phyloP scores from a whole-genome alignment of 2,329 filamentous ascomycete species.

The Colletotrichum sp. region DNA sequence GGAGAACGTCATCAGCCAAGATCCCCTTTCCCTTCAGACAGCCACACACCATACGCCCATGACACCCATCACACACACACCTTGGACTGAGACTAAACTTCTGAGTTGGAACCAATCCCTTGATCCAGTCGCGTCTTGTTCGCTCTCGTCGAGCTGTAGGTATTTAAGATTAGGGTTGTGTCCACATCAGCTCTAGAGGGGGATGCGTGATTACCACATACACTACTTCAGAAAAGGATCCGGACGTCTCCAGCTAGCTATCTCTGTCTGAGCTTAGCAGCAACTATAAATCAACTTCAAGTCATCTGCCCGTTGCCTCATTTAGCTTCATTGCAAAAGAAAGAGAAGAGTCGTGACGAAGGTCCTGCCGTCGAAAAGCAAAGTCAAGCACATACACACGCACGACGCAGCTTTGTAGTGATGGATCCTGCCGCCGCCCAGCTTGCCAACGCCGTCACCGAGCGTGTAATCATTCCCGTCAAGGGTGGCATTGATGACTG shows the following conservation, averaged over 20 bases:
- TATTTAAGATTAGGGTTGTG: conserved; percentile 18
- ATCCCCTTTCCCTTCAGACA: neutral
- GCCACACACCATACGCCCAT: neutral
- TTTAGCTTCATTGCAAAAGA: neutral
- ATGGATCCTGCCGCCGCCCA: conserved; percentile 18
- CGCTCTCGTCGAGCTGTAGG: neutral
- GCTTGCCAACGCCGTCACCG: conserved; percentile 20
- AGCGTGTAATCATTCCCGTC: conserved; percentile 27
- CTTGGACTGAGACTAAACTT: neutral
- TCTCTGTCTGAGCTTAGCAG: neutral
- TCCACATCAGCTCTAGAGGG: neutral
- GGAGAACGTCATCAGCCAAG: neutral
- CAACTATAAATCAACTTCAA: neutral
- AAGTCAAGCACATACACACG: neutral
- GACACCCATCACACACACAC: neutral
- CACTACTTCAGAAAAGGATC: neutral
- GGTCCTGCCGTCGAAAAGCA: neutral
- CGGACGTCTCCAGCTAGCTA: neutral
- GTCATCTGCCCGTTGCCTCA: neutral
- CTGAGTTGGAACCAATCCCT: neutral
- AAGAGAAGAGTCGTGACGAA: neutral
- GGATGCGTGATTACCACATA: neutral
- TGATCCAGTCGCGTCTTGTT: neutral
- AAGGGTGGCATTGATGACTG: conserved; percentile 29
- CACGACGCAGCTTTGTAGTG: neutral